Conservation (phyloP, 1,284 basidiomycete species). For the Macrocybe sp. region DNA sequence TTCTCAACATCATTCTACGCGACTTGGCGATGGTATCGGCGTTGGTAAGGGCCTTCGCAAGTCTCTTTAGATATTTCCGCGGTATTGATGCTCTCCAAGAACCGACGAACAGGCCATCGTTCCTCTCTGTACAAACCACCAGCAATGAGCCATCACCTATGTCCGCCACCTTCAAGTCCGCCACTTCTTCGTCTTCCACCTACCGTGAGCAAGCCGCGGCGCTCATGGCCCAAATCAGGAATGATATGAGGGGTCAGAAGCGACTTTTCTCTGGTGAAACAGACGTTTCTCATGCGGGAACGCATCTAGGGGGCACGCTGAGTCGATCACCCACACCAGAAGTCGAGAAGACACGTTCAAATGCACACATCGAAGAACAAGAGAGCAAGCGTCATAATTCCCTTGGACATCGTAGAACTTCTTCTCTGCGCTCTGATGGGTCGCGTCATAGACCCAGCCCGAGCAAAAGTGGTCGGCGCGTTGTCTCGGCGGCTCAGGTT, state of each 20-base stretch:
- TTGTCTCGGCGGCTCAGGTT: slow-evolving; percentile 11
- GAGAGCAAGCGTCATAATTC: slow-evolving; percentile 22
- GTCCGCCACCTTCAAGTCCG: slow-evolving; percentile 23
- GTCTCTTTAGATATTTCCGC: slow-evolving; percentile 7
- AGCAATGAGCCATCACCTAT: slow-evolving; percentile 21
- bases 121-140: slow-evolving; percentile 25
- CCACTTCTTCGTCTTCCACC: slow-evolving; percentile 52
- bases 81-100: too few species aligned
- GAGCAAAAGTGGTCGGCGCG: slow-evolving; percentile 15
- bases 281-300: slow-evolving; percentile 41
- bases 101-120: slow-evolving; percentile 8
- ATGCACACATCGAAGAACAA: slow-evolving; percentile 14
- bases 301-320: slow-evolving; percentile 29
- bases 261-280: slow-evolving; percentile 65
- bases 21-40: slow-evolving; percentile 9
- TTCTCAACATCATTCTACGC: slow-evolving; percentile 20
- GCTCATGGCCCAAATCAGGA: slow-evolving; percentile 81
- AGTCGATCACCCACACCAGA: slow-evolving; percentile 6
- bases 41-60: slow-evolving; percentile 6
- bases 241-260: slow-evolving; percentile 66
- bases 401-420: slow-evolving; percentile 18
- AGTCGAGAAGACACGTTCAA: too few species aligned
- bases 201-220: slow-evolving; percentile 73
- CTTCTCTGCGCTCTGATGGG: slow-evolving; percentile 23
- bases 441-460: slow-evolving; percentile 19